Base-by-base conservation (phyloP, 768 basidiomycete genomes). In the Psilocybe sp. region DNA sequence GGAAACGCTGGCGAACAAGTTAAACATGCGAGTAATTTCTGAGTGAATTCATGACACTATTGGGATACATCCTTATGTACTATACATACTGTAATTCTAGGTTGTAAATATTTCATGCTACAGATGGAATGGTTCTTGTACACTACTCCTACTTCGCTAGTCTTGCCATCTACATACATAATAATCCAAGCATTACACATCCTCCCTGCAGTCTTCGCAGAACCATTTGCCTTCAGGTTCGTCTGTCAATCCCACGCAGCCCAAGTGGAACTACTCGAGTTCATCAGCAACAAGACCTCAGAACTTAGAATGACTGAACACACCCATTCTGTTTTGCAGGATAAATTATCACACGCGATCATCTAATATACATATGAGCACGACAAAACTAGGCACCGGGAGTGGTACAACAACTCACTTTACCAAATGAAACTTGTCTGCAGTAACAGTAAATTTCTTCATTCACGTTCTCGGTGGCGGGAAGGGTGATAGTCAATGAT, bases 281-380 rank as follows among this genome's bases (percentile, higher is more conserved):
- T 47, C 40, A 42, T 56, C 13, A 42, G 37, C 32, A 42, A 44
- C 31, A 37, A 44, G 0, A 33, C 14, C 11, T 42, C n/a, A 19
- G 39, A 15, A 34, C 16, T n/a, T 16, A 45, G 19, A 45, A 45
- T 40, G 10, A 7, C n/a, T 18, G 20, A 19, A 75, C 88, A 64
- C 60, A 88, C 92, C 92, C 92, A 96, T 84, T 93, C 89, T 35
- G 74, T 71, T 55, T 77, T 71, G 64, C 92, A 96, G 13, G 74
- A 69, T 38, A 73, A 68, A 55, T 79, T 78, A 62, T 96, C 92
- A 60, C 92, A 96, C 13, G 75, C 92, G 53, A 96, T 85, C 92
- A 96, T 93, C 87, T 89, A 52, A 19, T 43, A 40, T 56, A 49
- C 42, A 53, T 44, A 54, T 55, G 38, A 56, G 55, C 43, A 47